Base-by-base conservation (phyloP, 805 yeast species). In the Candida endomychidarum region DNA sequence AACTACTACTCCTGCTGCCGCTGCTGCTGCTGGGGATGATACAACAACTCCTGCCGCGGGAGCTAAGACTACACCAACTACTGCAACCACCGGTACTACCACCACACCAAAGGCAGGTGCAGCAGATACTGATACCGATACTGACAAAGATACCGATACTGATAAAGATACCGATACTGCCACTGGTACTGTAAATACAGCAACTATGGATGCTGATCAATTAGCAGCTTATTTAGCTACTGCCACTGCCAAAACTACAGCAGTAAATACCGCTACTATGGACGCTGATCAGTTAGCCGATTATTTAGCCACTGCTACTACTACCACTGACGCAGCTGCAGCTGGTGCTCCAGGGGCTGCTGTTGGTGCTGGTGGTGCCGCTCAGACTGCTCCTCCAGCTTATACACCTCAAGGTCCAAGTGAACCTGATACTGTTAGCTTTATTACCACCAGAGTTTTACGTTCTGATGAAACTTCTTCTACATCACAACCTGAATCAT, bases 381-480 rank as follows among this genome's bases (percentile, higher is more conserved):
- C 48, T 9, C 20, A 29, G n/a, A 46, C 49, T 12, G 36, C 50
- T 3, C 19, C 41, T 2, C 40, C 54, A 11, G 43, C 48, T 9
- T 23, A 29, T 9, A 41, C 44, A 16, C 50, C 54, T 9, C 45
- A 36, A 15, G 49, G 47, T 2, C 42, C 41, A 15, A 38, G 54
- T 22, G 51, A 50, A 9, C 49, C 46, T 11, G 54, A 53, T 18
- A 30, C 60, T 38, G 44, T 46, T 7, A 47, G 56, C 22, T 61
- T 62, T 41, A 49, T 67, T 29, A 65, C 72, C 22, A 54, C 68
- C 9, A 56, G 66, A 43, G 52, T 54, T 4, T 34, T 37, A 18
- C 60, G 60, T n/a, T 47, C 65, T 3, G 52, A 54, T 4, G 45
- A 48, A 8, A 39, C 49, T 2, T 23, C 47, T 5, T 7, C 34